phyloP scores from a whole-genome alignment of 371 early-diverging fungal species.

The Rhizopus sp. region DNA sequence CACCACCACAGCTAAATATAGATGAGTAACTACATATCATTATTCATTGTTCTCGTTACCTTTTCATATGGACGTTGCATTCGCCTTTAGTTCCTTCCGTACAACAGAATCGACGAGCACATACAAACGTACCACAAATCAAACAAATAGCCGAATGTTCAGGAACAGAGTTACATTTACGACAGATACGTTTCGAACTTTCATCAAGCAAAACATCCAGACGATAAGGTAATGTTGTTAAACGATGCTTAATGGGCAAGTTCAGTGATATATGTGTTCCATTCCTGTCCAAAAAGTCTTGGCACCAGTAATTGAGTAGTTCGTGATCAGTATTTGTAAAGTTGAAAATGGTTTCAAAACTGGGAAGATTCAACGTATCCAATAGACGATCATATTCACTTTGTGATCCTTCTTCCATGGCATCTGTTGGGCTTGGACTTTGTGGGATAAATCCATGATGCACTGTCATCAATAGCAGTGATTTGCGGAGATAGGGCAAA shows the following conservation, averaged over 20 bases:
- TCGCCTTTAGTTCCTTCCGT: constrained; percentile 83
- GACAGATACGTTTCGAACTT: constrained; percentile 73
- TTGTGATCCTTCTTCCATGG: constrained; percentile 9
- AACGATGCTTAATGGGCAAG: constrained; percentile 59
- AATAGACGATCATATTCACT: constrained; percentile 42
- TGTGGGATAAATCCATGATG: constrained; percentile 48
- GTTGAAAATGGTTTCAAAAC: constrained; percentile 27
- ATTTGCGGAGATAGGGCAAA: constrained; percentile 45
- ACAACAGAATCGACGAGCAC: constrained; percentile 92
- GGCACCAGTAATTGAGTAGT: constrained; percentile 37
- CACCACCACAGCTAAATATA: constrained; percentile 84
- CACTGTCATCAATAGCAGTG: constrained; percentile 41
- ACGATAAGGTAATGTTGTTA: constrained; percentile 80
- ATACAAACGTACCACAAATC: constrained; percentile 91
- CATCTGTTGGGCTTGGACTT: constrained; percentile 18
- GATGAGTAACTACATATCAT: not conserved
- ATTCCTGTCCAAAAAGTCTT: constrained; percentile 20
- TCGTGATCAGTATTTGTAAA: constrained; percentile 27
- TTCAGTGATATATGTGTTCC: constrained; percentile 37
- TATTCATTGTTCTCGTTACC: constrained; percentile 44
- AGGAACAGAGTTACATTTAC: constrained; percentile 82
- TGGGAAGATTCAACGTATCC: constrained; percentile 33
- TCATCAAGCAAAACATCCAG: constrained; percentile 86
- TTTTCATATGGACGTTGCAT: constrained; percentile 84
- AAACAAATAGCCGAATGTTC: constrained; percentile 91